A percentile compares a stretch with the other conserved stretches of the same genome.
These are phyloP conservation scores for Fusarium tuaranense DNA, from an alignment of 2,329 filamentous ascomycete genomes.

Conservation along the genomic window DNA sequence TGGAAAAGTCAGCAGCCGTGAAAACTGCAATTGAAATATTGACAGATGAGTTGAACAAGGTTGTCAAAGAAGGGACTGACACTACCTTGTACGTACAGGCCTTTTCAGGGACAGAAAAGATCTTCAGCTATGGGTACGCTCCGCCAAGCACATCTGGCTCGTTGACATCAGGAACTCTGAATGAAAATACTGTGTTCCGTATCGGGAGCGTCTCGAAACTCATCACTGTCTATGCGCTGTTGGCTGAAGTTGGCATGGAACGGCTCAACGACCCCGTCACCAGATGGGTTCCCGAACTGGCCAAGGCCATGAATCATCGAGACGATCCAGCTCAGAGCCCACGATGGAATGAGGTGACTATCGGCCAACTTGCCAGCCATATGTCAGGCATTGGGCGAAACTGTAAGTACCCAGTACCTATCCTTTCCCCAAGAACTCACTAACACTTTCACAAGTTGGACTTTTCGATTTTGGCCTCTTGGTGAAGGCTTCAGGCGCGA, in stretches of 20 bases:
- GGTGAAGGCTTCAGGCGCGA: not conserved
- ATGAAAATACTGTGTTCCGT: slow-evolving; percentile 39
- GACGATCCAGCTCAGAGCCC: not conserved
- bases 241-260: slow-evolving; percentile 27
- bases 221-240: slow-evolving; percentile 35
- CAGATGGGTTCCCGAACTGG: slow-evolving; percentile 41
- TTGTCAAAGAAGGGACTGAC: not conserved
- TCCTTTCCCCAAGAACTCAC: not conserved
- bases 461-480: not conserved
- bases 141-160: not conserved
- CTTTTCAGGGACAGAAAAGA: not conserved
- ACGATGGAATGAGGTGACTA: slow-evolving; percentile 35
- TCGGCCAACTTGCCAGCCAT: slow-evolving; percentile 34
- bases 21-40: not conserved
- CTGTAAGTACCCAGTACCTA: not conserved
- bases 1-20: not conserved
- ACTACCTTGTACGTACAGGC: slow-evolving; percentile 2
- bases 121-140: slow-evolving; percentile 2
- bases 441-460: not conserved
- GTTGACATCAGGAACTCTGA: not conserved
- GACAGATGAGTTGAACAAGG: not conserved
- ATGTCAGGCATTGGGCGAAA: not conserved
- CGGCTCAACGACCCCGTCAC: slow-evolving; percentile 37
- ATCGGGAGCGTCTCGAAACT: slow-evolving; percentile 44
- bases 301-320: not conserved